These are phyloP conservation scores for Termitomyces sp. DNA, from an alignment of 768 basidiomycete species.

Conservation along the genomic window DNA sequence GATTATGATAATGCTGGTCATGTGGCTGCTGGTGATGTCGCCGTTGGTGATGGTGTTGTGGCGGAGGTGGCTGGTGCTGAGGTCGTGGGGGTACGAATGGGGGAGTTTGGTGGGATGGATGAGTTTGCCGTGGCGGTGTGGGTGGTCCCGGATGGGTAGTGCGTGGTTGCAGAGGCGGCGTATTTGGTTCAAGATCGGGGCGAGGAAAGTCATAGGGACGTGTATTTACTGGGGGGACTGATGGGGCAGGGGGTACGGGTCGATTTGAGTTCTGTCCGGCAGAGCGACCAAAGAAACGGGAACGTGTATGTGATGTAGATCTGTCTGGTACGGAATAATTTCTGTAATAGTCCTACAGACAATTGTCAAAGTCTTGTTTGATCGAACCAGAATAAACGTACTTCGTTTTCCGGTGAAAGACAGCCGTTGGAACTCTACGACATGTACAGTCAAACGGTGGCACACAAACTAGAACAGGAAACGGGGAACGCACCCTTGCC, in stretches of 20 bases:
- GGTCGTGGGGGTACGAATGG: conserved; percentile 17
- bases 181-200: conserved; percentile 55
- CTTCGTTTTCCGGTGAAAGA: conserved; percentile 54
- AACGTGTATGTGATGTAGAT: conserved; percentile 24
- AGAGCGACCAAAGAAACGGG: conserved; percentile 44
- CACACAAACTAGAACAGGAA: neutral
- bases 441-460: neutral
- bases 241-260: conserved; percentile 27
- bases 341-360: conserved; percentile 49
- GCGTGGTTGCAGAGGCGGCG: conserved; percentile 20
- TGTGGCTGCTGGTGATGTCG: conserved; percentile 6
- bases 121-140: conserved; percentile 17
- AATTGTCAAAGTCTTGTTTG: neutral
- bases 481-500: conserved; percentile 40
- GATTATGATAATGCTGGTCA: conserved; percentile 5
- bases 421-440: conserved; percentile 56
- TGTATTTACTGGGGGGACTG: conserved; percentile 19
- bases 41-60: conserved; percentile 6
- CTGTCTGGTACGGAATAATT: conserved; percentile 55
- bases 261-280: conserved; percentile 19
- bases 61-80: conserved; percentile 12
- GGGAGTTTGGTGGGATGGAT: conserved; percentile 17
- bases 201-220: conserved; percentile 41
- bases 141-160: conserved; percentile 17
- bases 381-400: conserved; percentile 15